These are phyloP conservation scores for Zygosaccharomyces pseudorouxii DNA, from an alignment of 805 yeast species.

Conservation along the genomic window DNA sequence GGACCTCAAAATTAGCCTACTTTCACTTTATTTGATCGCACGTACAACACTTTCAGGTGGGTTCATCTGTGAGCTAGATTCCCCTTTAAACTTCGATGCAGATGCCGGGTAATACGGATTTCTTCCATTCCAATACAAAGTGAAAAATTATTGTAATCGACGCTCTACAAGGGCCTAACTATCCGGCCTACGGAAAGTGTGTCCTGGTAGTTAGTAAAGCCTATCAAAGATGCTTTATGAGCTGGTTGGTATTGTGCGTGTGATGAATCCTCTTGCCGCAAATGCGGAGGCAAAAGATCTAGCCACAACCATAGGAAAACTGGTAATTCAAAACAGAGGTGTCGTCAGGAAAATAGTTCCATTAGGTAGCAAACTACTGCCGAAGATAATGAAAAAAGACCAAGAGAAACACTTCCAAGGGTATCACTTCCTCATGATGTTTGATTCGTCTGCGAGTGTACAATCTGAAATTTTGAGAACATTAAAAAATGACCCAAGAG, in stretches of 20 bases:
- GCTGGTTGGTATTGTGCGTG: conserved; percentile 83
- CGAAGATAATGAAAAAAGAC: conserved; percentile 75
- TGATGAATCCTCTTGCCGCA: conserved; percentile 50
- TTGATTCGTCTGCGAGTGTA: conserved; percentile 81
- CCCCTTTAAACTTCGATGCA: no score
- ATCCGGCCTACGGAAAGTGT: no score
- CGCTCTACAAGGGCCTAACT: no score
- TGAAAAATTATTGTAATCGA: no score
- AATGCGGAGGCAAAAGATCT: conserved; percentile 60
- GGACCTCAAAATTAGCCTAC: neutral
- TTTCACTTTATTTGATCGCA: neutral
- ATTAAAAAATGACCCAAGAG: conserved; percentile 82
- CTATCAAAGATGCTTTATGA: conserved; percentile 69
- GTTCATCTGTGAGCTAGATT: no score
- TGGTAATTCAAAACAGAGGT: conserved; percentile 85
- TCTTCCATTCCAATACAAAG: no score
- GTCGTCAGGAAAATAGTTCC: conserved; percentile 81
- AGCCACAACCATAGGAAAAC: conserved; percentile 68
- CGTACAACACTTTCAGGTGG: no score
- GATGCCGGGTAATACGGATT: no score
- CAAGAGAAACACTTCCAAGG: conserved; percentile 91
- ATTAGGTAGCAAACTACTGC: conserved; percentile 72
- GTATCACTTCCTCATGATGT: conserved; percentile 76
- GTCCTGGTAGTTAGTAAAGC: neutral
- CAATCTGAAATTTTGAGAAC: conserved; percentile 81